Evolutionary conservation across 345 rosid genomes (phyloP).

Genomic region (Physaria fendleri): DNA sequence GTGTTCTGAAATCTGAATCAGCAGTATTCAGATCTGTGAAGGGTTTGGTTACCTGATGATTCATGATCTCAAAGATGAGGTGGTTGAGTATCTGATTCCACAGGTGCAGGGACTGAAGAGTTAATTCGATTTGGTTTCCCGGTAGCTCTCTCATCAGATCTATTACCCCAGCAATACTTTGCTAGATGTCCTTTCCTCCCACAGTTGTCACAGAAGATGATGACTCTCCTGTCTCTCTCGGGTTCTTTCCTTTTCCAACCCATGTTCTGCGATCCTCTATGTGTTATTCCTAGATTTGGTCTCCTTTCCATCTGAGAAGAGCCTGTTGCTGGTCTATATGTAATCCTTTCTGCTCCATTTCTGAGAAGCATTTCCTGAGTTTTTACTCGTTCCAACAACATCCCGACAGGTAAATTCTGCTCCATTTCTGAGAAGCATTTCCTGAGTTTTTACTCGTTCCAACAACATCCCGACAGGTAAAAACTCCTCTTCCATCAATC

Average conservation of each 20-base stretch:
- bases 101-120: conserved; percentile 3
- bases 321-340: conserved; percentile 18
- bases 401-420: conserved; percentile 47
- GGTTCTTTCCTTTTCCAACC: conserved; percentile 38
- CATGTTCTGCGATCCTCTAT: conserved; percentile 17
- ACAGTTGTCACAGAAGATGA: conserved; percentile 39
- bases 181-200: conserved; percentile 66
- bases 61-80: not conserved
- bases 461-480: conserved; percentile 51
- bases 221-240: conserved; percentile 31
- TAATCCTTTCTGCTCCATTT: conserved; percentile 21
- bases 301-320: conserved; percentile 31
- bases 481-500: conserved; percentile 47
- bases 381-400: conserved; percentile 51
- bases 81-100: conserved; percentile 14
- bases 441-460: conserved; percentile 53
- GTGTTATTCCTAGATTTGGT: conserved; percentile 31
- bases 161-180: conserved; percentile 41
- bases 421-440: conserved; percentile 34
- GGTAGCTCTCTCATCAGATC: conserved; percentile 24
- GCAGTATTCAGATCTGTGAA: not conserved
- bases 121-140: conserved; percentile 18
- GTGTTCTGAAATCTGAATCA: not conserved
- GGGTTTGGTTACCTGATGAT: not conserved
- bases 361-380: conserved; percentile 47